Percentiles rank a stretch among this genome's conserved stretches.
These are phyloP conservation scores for Vitis rotundifolia DNA, from an alignment of 164 flowering plant genomes.

Conservation along the genomic window DNA sequence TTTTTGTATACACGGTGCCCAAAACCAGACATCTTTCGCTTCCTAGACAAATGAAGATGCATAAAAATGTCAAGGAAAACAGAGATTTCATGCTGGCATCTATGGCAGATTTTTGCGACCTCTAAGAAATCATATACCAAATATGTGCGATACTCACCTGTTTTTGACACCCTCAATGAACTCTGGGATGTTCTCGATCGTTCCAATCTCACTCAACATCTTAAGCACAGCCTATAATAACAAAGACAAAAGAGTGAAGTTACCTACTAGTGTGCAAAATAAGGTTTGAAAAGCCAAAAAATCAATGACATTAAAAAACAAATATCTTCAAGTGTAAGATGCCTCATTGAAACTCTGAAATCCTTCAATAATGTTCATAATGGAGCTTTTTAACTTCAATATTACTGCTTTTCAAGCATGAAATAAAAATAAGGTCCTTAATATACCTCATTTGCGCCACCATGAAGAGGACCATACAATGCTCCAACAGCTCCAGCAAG, in stretches of 20 bases:
- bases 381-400: background rate
- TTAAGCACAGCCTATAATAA: slow-evolving; percentile 86
- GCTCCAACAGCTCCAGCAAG: slow-evolving; percentile 99
- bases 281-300: background rate
- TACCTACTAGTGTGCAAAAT: background rate
- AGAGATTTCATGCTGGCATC: background rate
- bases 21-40: slow-evolving; percentile 98
- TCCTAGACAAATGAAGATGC: slow-evolving; percentile 41
- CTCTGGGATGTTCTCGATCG: slow-evolving; percentile 89
- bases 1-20: slow-evolving; percentile 99
- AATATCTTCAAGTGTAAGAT: background rate
- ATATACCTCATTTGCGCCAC: slow-evolving; percentile 97
- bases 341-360: background rate
- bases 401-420: background rate
- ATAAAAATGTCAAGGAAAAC: background rate
- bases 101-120: no score
- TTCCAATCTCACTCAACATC: slow-evolving; percentile 94
- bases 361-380: no score
- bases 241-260: slow-evolving; percentile 3
- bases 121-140: background rate
- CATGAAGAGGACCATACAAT: slow-evolving; percentile 98
- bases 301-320: background rate
- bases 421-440: background rate
- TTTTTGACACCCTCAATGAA: slow-evolving; percentile 96
- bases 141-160: slow-evolving; percentile 39